phyloP scores from a whole-genome alignment of 2,329 filamentous ascomycete species.

The Botryotinia globosa region DNA sequence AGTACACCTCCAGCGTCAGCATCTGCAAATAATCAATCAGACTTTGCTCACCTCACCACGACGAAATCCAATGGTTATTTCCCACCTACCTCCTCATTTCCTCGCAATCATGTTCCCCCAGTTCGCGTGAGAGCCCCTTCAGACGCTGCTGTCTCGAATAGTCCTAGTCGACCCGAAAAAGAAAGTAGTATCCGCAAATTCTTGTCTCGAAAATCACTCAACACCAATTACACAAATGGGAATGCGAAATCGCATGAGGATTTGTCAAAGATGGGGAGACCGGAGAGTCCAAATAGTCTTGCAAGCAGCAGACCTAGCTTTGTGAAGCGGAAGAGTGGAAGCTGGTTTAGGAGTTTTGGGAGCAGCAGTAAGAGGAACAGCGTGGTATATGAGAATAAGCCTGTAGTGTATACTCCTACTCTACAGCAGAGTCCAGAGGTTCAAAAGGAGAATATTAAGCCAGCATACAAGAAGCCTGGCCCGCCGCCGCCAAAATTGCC shows the following conservation, averaged over 20 bases:
- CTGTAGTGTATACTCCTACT: constrained; percentile 8
- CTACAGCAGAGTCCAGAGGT: constrained; percentile 25
- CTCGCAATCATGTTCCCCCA: constrained; percentile 2
- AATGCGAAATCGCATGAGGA: constrained; percentile 35
- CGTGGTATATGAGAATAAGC: constrained; percentile 25
- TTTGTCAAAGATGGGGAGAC: constrained; percentile 30
- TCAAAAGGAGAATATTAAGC: constrained; percentile 24
- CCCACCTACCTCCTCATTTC: neutral
- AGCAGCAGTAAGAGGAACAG: constrained; percentile 31
- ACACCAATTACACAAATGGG: constrained; percentile 37
- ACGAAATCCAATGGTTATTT: constrained; percentile 13
- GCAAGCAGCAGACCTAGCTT: constrained; percentile 27
- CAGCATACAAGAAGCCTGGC: constrained; percentile 23
- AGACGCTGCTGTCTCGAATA: constrained; percentile 27
- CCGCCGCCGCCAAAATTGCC: constrained; percentile 39
- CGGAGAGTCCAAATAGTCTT: constrained; percentile 36
- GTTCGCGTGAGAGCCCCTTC: constrained; percentile 7
- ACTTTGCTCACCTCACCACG: neutral
- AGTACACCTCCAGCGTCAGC: constrained; percentile 6
- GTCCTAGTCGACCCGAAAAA: constrained; percentile 26
- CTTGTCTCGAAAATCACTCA: constrained; percentile 39
- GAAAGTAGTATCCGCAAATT: constrained; percentile 41
- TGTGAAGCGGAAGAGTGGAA: constrained; percentile 34
- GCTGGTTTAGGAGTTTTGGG: constrained; percentile 37
- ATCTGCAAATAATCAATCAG: constrained; percentile 12